Evolutionary conservation across 1,284 basidiomycete species (phyloP), one percentile per base, ranked within the genome.

Genomic region (Neonothopanus nambi): DNA sequence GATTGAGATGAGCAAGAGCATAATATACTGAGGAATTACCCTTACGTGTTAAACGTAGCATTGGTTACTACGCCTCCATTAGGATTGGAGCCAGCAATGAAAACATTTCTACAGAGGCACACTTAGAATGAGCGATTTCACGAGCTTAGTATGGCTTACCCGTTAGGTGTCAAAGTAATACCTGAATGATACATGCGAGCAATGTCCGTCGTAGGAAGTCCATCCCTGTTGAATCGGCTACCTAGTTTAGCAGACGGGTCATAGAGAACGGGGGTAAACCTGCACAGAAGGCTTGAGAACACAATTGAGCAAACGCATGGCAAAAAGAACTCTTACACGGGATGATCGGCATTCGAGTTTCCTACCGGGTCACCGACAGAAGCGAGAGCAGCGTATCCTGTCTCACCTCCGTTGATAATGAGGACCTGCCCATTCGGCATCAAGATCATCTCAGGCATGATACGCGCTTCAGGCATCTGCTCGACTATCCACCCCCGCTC

Each of bases 351-450:
- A 62, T 84, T 78, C 3, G 74, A 77, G 33, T 66, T 61, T 3
- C 72, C 74, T 41, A 74, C 57, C 44, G 70, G 66, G 63, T 49
- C 55, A 11, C n/a, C n/a, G 6, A 74, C 72, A 55, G 75, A 74
- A 17, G 65, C 70, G 59, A 78, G 72, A 3, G 80, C 80, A 13
- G 78, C 79, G 58, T 75, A 73, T 15, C 79, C 79, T 2, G 69
- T 69, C 26, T 62, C 50, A 0, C 65, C 78, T 23, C 77, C 80
- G 61, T 80, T 81, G 42, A 73, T 67, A 57, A 82, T 74, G 38
- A 81, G 60, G 8, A 81, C 63, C 59, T 77, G 70, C 3, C 81
- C 81, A 57, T 79, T 77, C 0, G 82, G 82, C 18, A 81, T 66
- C 33, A 81, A 70, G 20, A 84, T 60, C 43, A 76, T 68, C 60